Conservation (phyloP, 169 alveolate genomes). For the Cryptosporidium baileyi region DNA sequence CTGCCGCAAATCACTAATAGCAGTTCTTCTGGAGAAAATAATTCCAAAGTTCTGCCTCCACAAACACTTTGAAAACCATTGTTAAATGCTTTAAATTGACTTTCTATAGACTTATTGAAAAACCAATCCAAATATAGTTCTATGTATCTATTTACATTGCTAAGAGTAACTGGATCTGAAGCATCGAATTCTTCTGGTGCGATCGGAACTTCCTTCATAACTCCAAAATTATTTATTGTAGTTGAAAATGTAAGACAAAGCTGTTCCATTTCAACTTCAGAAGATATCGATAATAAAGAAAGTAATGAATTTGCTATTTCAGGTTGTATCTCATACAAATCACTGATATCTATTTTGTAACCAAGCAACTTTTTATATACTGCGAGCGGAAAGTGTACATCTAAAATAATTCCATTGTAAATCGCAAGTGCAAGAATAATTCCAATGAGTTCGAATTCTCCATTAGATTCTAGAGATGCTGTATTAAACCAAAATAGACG, state of each 20-base stretch:
- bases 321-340: constrained; percentile 84
- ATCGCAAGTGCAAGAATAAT: constrained; percentile 88
- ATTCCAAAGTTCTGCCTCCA: constrained; percentile 75
- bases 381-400: constrained; percentile 86
- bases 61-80: constrained; percentile 84
- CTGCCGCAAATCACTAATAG: constrained; percentile 85
- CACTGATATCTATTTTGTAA: constrained; percentile 79
- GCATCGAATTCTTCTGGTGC: constrained; percentile 69
- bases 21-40: constrained; percentile 85
- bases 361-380: constrained; percentile 86
- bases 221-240: constrained; percentile 64
- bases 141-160: constrained; percentile 83
- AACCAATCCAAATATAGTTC: constrained; percentile 80
- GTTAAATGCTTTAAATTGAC: constrained; percentile 80
- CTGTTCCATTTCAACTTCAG: constrained; percentile 55
- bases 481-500: constrained; percentile 87
- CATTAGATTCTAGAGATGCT: constrained; percentile 78
- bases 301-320: constrained; percentile 78
- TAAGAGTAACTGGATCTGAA: constrained; percentile 76
- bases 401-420: constrained; percentile 85
- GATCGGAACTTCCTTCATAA: constrained; percentile 4
- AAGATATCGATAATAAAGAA: constrained; percentile 27
- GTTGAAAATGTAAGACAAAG: constrained; percentile 71
- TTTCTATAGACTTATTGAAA: constrained; percentile 78
- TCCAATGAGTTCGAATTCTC: constrained; percentile 88